Conservation (phyloP, 2,329 filamentous ascomycete species). For the Dactylonectria macrodidyma region DNA sequence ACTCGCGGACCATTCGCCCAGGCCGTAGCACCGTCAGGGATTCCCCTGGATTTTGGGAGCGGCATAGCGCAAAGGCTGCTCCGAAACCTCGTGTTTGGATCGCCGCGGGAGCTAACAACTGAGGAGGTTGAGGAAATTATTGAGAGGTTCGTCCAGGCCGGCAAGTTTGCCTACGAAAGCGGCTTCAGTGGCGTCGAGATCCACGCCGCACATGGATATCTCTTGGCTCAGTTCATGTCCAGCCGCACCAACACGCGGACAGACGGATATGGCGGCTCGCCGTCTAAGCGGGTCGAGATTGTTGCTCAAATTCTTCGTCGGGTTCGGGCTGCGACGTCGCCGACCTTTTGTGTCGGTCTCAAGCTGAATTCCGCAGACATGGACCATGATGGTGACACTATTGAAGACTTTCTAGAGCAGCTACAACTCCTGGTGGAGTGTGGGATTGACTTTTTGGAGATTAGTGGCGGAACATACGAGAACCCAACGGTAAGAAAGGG, state of each 20-base stretch:
- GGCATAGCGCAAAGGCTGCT: background rate
- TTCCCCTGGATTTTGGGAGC: background rate
- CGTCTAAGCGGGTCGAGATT: background rate
- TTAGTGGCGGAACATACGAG: constrained; percentile 7
- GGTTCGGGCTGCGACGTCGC: background rate
- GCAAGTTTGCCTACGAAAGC: background rate
- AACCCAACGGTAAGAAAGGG: constrained; percentile 1
- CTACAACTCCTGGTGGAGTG: background rate
- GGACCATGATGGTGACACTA: background rate
- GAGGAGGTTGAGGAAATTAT: background rate
- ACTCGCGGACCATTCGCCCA: background rate
- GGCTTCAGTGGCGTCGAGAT: constrained; percentile 1
- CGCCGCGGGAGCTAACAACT: background rate
- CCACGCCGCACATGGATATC: constrained; percentile 11
- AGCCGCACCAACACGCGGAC: background rate
- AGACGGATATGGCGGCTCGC: constrained; percentile 3
- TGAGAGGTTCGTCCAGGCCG: background rate
- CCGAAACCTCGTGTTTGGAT: background rate
- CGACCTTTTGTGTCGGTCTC: constrained; percentile 3
- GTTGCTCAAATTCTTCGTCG: background rate
- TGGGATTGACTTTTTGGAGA: constrained; percentile 8
- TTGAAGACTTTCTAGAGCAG: background rate
- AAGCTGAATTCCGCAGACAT: constrained; percentile 5
- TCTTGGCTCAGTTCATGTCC: constrained; percentile 8
- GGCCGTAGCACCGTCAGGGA: background rate